Conservation (phyloP, 139 green algal genomes). For the Prasinococcaceae sp. region DNA sequence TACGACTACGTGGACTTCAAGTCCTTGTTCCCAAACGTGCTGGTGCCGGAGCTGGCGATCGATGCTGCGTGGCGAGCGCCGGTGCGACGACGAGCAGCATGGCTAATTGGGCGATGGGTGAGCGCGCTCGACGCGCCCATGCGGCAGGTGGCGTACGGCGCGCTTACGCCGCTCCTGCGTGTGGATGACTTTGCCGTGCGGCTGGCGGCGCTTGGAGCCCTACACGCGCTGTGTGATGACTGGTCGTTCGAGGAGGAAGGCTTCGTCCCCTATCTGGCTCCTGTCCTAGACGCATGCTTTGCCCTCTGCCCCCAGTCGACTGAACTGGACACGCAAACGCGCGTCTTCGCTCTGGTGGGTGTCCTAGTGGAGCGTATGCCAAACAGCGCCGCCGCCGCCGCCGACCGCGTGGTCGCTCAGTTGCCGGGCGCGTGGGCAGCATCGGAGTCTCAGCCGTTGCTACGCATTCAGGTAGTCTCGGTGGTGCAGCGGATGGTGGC, state of each 20-base stretch:
- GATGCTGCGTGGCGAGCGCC: conserved; percentile 11
- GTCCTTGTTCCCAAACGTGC: conserved; percentile 26
- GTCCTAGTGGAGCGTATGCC: too few species aligned
- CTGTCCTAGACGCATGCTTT: conserved; percentile 32
- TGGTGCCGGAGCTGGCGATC: conserved; percentile 37
- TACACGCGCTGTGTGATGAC: conserved; percentile 59
- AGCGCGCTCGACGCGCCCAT: too few species aligned
- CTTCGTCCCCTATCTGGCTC: conserved; percentile 39
- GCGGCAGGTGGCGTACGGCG: too few species aligned
- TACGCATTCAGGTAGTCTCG: too few species aligned
- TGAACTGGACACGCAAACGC: conserved; percentile 64
- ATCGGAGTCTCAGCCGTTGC: too few species aligned
- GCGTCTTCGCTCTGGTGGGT: too few species aligned
- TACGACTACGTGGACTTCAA: conserved; percentile 62
- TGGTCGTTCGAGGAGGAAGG: conserved; percentile 49
- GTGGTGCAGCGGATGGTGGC: too few species aligned
- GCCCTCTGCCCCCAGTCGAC: conserved; percentile 21
- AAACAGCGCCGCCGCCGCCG: too few species aligned
- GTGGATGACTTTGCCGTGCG: conserved; percentile 32
- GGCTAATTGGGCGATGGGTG: too few species aligned
- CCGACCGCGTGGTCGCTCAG: too few species aligned
- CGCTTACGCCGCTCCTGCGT: conserved; percentile 26
- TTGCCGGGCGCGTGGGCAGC: too few species aligned
- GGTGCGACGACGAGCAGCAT: too few species aligned
- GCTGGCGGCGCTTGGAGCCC: conserved; percentile 39